Evolutionary conservation across 768 basidiomycete species (phyloP), one percentile per base, ranked within the genome.

Genomic region (Russula virescens): DNA sequence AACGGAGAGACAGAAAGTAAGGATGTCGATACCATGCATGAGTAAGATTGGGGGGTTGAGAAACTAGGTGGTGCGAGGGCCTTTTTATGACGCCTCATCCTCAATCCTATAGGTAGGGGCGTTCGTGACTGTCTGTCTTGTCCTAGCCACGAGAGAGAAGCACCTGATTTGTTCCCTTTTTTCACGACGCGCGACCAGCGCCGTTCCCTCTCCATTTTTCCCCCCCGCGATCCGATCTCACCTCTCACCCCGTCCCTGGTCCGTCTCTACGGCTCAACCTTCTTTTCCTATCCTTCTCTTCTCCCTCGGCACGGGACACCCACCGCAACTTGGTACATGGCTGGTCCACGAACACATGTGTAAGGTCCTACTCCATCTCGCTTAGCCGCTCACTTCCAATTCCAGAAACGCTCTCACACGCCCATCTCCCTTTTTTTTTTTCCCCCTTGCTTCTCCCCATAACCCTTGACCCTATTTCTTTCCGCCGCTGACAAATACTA

Each of bases 161-260:
- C n/a, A n/a, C n/a, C n/a, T n/a, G n/a, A n/a, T n/a, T n/a, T n/a
- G n/a, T n/a, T n/a, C n/a, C n/a, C n/a, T n/a, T n/a, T n/a, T n/a
- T n/a, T n/a, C n/a, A n/a, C n/a, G n/a, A n/a, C n/a, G n/a, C 63
- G 50, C 55, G 40, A 60, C 53, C 52, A 51, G 52, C 55, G 40
- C 60, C n/a, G n/a, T 61, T 55, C 54, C 50, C 53, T 61, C 52
- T n/a, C n/a, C n/a, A n/a, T n/a, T n/a, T n/a, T n/a, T n/a, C n/a
- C n/a, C n/a, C n/a, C n/a, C n/a, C n/a, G n/a, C 40, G 26, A 60
- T n/a, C n/a, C n/a, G n/a, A n/a, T n/a, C n/a, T n/a, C n/a, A n/a
- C n/a, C n/a, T n/a, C n/a, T n/a, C n/a, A n/a, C n/a, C n/a, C n/a
- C 26, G 55, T 63, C 63, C 70, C 68, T 67, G 64, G 66, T 52